These are phyloP conservation scores for Microglena sp. DNA, from an alignment of 139 green algal genomes.

Conservation along the genomic window DNA sequence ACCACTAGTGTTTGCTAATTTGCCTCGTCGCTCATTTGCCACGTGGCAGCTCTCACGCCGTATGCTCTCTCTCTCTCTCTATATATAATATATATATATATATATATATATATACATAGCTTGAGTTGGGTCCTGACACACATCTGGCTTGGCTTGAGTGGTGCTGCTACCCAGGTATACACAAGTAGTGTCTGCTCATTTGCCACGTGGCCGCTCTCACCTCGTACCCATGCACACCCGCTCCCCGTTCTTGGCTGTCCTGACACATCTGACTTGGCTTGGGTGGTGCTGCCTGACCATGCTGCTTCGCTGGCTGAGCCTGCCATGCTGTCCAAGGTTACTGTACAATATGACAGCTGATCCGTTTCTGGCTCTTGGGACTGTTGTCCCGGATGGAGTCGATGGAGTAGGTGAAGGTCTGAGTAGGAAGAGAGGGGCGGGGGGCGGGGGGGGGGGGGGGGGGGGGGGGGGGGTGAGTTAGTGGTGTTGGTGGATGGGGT, in stretches of 20 bases:
- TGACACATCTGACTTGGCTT: no score
- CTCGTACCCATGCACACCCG: slow-evolving; percentile 4
- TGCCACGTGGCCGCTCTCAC: not conserved
- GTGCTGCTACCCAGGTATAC: not conserved
- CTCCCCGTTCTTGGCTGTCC: not conserved
- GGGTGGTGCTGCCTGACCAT: no score
- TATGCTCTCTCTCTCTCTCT: not conserved
- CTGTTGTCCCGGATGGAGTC: not conserved
- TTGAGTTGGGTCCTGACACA: no score
- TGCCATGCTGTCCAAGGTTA: no score
- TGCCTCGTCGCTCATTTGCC: no score
- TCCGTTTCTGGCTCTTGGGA: no score
- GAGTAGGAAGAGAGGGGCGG: not conserved
- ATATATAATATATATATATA: no score
- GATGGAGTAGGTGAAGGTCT: slow-evolving; percentile 13
- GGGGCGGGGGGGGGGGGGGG: not conserved
- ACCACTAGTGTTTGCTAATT: not conserved
- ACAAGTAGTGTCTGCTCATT: not conserved
- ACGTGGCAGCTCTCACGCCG: not conserved
- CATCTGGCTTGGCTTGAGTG: no score
- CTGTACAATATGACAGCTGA: no score
- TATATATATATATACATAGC: no score
- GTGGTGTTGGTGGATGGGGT: not conserved
- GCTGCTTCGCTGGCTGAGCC: no score
- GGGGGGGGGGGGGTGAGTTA: not conserved